Percentiles rank a stretch among this genome's conserved stretches.
Conservation (phyloP, 106 monocot genomes). For the Xerophyta viscosa region DNA sequence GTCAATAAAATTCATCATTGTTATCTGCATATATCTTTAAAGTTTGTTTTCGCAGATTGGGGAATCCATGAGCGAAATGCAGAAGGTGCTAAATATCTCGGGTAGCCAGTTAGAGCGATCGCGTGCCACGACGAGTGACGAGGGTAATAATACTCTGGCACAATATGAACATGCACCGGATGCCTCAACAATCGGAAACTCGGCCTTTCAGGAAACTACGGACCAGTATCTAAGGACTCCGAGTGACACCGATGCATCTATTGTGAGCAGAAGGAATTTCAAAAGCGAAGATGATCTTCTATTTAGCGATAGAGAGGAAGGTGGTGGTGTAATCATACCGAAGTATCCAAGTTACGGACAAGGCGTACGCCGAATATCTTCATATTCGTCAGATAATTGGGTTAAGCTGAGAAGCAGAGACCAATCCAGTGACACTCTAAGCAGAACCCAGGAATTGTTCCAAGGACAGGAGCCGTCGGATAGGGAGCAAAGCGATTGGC, state of each 20-base stretch:
- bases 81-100: slow-evolving; percentile 8
- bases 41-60: slow-evolving; percentile 11
- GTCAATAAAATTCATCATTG: not conserved
- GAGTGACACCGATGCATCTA: slow-evolving; percentile 15
- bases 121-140: not conserved
- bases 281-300: slow-evolving; percentile 13
- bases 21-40: not conserved
- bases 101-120: not conserved
- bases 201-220: slow-evolving; percentile 14
- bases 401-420: slow-evolving; percentile 19
- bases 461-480: no score
- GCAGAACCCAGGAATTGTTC: no score
- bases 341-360: no score
- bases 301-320: slow-evolving; percentile 11
- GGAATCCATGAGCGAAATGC: slow-evolving; percentile 4
- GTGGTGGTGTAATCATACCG: slow-evolving; percentile 16
- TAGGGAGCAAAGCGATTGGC: slow-evolving; percentile 16
- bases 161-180: slow-evolving; percentile 4
- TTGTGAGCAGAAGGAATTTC: slow-evolving; percentile 1
- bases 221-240: slow-evolving; percentile 22
- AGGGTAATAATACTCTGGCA: not conserved
- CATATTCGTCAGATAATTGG: slow-evolving; percentile 11
- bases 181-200: not conserved
- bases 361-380: slow-evolving; percentile 7
- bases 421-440: not conserved